A percentile compares a stretch with the other conserved stretches of the same genome.
Evolutionary conservation across 2,329 filamentous ascomycete species (phyloP).

Genomic region (Trichophyton simii): DNA sequence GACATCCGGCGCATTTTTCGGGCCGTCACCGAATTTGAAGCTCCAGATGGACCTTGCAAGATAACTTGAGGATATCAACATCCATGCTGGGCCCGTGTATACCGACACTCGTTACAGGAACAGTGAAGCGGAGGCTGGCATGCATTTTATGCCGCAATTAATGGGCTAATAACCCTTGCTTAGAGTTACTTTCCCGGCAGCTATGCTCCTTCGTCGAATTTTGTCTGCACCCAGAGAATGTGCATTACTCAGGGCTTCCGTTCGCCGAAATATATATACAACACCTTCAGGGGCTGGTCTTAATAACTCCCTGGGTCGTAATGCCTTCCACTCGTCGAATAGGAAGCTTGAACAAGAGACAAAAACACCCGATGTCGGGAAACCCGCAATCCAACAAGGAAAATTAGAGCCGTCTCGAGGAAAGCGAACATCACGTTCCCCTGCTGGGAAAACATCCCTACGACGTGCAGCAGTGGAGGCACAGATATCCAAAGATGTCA

Average conservation of each 20-base stretch:
- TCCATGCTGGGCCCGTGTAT: neutral
- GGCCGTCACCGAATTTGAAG: no score
- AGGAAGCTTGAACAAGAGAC: conserved; percentile 18
- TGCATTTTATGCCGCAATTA: neutral
- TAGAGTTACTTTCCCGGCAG: neutral
- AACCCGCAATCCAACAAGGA: neutral
- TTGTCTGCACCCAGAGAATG: neutral
- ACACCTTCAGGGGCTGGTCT: no score
- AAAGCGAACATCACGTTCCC: conserved; percentile 34
- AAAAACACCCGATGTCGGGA: neutral
- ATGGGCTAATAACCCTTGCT: neutral
- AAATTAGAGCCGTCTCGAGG: conserved; percentile 19
- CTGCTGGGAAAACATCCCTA: conserved; percentile 58
- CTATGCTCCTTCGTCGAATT: conserved; percentile 1
- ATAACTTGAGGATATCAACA: neutral
- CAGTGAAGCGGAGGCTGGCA: neutral
- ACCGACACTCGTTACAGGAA: neutral
- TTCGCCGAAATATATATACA: neutral
- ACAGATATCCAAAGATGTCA: conserved; percentile 47
- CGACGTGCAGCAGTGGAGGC: conserved; percentile 78
- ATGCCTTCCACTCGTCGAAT: neutral
- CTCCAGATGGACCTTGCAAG: no score
- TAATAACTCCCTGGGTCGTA: neutral
- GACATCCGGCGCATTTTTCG: neutral
- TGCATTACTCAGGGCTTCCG: neutral